Conservation (phyloP, 805 yeast species). For the Tetrapisispora nanseiensis region DNA sequence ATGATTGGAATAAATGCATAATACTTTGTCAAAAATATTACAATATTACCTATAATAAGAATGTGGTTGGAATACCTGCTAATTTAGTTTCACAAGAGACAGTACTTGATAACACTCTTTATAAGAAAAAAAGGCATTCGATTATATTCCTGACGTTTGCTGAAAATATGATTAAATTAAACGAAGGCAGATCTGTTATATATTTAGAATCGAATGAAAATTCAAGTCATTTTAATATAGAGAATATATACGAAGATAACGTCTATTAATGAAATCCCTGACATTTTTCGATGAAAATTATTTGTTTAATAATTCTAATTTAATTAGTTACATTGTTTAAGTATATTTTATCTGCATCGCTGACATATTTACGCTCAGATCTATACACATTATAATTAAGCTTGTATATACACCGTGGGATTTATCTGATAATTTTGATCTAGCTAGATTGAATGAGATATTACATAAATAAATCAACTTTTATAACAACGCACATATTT, state of each 20-base stretch:
- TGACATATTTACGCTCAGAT: too few species aligned
- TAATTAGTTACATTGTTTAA: too few species aligned
- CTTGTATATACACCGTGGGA: too few species aligned
- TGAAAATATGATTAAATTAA: slow-evolving; percentile 14
- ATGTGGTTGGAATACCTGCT: slow-evolving; percentile 18
- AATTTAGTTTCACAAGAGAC: slow-evolving; percentile 14
- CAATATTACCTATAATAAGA: slow-evolving; percentile 13
- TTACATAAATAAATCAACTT: too few species aligned
- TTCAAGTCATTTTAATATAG: not conserved
- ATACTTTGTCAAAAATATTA: slow-evolving; percentile 14
- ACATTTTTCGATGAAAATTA: too few species aligned
- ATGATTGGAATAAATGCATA: slow-evolving; percentile 23
- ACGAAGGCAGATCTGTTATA: slow-evolving; percentile 12
- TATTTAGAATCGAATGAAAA: slow-evolving; percentile 15
- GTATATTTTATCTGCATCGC: too few species aligned
- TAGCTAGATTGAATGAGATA: too few species aligned
- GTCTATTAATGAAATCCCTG: too few species aligned
- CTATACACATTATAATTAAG: too few species aligned
- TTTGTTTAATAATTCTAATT: too few species aligned
- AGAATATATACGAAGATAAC: not conserved
- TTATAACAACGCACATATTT: too few species aligned
- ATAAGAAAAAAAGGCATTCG: slow-evolving; percentile 12
- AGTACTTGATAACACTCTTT: slow-evolving; percentile 13
- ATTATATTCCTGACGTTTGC: slow-evolving; percentile 16
- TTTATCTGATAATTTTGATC: too few species aligned